These are phyloP conservation scores for Basipetospora sp. DNA, from an alignment of 2,329 filamentous ascomycete species.

Conservation along the genomic window DNA sequence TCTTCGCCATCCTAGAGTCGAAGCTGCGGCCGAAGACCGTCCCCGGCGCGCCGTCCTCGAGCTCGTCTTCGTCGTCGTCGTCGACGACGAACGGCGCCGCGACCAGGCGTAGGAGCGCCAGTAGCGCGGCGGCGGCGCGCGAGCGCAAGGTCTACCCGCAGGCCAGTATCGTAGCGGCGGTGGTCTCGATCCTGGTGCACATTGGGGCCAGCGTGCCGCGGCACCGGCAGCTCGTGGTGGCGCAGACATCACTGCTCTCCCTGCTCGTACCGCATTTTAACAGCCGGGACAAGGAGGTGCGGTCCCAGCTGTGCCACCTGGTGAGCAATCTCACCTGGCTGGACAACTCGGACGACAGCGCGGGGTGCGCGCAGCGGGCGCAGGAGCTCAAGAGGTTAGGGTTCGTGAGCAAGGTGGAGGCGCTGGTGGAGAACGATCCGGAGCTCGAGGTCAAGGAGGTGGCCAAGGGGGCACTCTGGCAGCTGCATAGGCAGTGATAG, in stretches of 20 bases:
- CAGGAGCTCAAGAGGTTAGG: conserved; percentile 56
- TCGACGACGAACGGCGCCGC: neutral
- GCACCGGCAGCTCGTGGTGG: conserved; percentile 63
- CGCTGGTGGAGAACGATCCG: conserved; percentile 47
- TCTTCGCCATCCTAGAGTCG: conserved; percentile 67
- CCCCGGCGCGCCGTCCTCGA: conserved; percentile 28
- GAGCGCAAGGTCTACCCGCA: conserved; percentile 43
- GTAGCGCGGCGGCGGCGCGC: no score
- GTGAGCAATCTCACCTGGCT: conserved; percentile 74
- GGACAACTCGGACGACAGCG: conserved; percentile 53
- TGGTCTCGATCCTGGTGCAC: conserved; percentile 73
- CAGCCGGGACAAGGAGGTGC: conserved; percentile 58
- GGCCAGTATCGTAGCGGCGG: conserved; percentile 58
- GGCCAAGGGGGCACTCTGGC: conserved; percentile 63
- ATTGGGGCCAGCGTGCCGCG: conserved; percentile 67
- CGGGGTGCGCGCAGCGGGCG: conserved; percentile 51
- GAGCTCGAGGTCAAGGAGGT: conserved; percentile 74
- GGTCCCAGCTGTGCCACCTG: conserved; percentile 67
- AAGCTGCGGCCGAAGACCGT: conserved; percentile 55
- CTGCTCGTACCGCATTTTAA: conserved; percentile 59
- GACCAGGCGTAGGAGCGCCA: conserved; percentile 7
- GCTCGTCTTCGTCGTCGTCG: neutral
- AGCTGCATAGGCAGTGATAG: conserved; percentile 43
- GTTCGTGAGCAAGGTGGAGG: conserved; percentile 50
- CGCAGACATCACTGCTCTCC: conserved; percentile 61